These are phyloP conservation scores for Saturnispora diversa DNA, from an alignment of 805 yeast genomes.

Conservation along the genomic window DNA sequence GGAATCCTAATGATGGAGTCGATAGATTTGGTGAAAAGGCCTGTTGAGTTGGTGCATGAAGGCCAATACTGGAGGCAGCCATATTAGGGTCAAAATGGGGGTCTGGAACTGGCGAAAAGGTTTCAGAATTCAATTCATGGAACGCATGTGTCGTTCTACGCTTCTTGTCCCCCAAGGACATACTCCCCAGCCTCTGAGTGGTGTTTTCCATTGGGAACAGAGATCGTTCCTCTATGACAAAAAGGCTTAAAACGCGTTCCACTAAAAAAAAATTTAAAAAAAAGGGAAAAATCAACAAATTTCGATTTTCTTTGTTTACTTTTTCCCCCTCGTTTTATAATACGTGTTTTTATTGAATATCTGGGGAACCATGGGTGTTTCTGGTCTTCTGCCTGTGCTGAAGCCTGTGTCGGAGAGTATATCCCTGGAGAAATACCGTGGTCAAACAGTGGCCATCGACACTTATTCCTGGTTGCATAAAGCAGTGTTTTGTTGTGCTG, in stretches of 20 bases:
- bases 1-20: too few species aligned
- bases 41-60: slow-evolving; percentile 11
- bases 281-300: background rate
- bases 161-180: background rate
- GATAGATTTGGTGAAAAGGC: background rate
- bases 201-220: slow-evolving; percentile 2
- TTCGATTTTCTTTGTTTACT: slow-evolving; percentile 7
- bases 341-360: too few species aligned
- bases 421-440: slow-evolving; percentile 53
- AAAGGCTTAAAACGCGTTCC: slow-evolving; percentile 2
- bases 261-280: background rate
- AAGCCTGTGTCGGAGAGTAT: slow-evolving; percentile 62
- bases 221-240: too few species aligned
- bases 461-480: slow-evolving; percentile 96
- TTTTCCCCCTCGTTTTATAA: background rate
- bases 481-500: slow-evolving; percentile 75
- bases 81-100: slow-evolving; percentile 27
- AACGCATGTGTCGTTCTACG: slow-evolving; percentile 23
- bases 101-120: slow-evolving; percentile 7
- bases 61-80: slow-evolving; percentile 28
- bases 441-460: slow-evolving; percentile 82
- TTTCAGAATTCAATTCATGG: slow-evolving; percentile 19
- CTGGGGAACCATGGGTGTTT: slow-evolving; percentile 64
- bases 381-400: slow-evolving; percentile 72
- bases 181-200: background rate